A percentile compares a stretch with the other conserved stretches of the same genome.
These are phyloP conservation scores for Nyssa sinensis DNA, from an alignment of 148 eudicot genomes.

Conservation along the genomic window DNA sequence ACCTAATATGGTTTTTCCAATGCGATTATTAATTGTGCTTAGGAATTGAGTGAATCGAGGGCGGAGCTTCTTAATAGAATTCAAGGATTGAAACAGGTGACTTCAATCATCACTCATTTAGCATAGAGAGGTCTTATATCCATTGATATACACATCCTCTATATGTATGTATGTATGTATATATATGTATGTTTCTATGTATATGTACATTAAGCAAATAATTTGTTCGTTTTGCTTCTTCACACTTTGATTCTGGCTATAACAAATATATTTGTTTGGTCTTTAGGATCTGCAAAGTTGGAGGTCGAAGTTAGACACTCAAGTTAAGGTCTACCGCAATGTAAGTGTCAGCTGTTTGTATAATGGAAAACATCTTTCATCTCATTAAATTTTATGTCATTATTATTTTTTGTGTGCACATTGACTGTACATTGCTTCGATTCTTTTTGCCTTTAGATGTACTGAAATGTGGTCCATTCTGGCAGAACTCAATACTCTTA, in stretches of 20 bases:
- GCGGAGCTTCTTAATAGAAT: conserved; percentile 54
- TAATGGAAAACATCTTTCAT: neutral
- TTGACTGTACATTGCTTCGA: neutral
- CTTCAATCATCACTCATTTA: neutral
- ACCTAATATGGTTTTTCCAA: neutral
- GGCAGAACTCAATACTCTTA: neutral
- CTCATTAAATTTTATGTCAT: neutral
- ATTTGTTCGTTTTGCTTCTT: neutral
- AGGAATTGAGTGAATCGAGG: conserved; percentile 69
- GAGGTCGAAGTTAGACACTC: conserved; percentile 84
- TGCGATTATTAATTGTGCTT: neutral
- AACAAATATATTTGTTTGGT: neutral
- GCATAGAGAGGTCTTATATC: neutral
- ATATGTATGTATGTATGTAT: conserved; percentile 1
- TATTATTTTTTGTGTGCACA: neutral
- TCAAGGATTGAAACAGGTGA: conserved; percentile 69
- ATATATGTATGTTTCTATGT: no score
- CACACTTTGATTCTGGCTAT: neutral
- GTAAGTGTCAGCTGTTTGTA: conserved; percentile 38
- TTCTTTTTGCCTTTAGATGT: neutral
- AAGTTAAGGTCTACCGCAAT: conserved; percentile 66
- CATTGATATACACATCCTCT: neutral
- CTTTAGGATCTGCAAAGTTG: conserved; percentile 82
- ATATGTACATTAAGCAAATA: no score
- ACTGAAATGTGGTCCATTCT: neutral